Base-by-base conservation (phyloP, 2,329 filamentous ascomycete species). In the Ophiostoma novo-ulmi region DNA sequence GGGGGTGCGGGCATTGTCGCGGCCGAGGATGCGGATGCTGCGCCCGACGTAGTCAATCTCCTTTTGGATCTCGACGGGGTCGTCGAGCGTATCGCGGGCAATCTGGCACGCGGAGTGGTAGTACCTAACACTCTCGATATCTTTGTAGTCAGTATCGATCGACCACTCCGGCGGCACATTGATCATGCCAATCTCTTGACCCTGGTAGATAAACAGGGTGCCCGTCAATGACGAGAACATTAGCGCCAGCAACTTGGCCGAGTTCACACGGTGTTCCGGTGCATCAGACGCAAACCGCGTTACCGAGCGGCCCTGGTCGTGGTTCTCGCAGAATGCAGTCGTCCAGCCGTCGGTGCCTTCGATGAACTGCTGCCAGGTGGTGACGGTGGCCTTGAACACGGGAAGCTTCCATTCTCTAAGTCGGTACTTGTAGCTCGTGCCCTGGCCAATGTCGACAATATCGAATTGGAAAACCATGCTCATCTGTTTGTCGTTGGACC, bases 401-500 rank as follows among this genome's bases (percentile, higher is more conserved):
- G 82, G 78, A 7, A 88, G 79, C 8, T 78, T 80, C 76, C 80
- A 88, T 61, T 79, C 81, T 8, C 80, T 79, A 48, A 85, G 86
- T 70, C 86, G 83, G 75, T 86, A 85, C 73, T 84, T 85, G 67
- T 84, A 79, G 0, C 39, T 65, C 1, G 61, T 77, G 70, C 85
- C 84, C 70, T 83, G 81, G 6, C 85, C 89, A 20, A 89, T 80
- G 75, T 89, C 84, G 8, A 91, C 87, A 66, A 88, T 83, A 74
- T 88, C 86, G 73, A 89, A 88, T 74, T 88, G 87, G 78, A 91
- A 91, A 1, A 90, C 87, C 89, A 91, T 91, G 76, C 87, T 85
- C 67, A 91, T 79, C 77, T 90, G 85, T 71, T 84, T 83, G 70
- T 86, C 84, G 38, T 82, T 78, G 0, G 85, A 83, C 3, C 84